Conservation (phyloP, 192 early-diverging fungal species). For the Backusella mclennaniae region DNA sequence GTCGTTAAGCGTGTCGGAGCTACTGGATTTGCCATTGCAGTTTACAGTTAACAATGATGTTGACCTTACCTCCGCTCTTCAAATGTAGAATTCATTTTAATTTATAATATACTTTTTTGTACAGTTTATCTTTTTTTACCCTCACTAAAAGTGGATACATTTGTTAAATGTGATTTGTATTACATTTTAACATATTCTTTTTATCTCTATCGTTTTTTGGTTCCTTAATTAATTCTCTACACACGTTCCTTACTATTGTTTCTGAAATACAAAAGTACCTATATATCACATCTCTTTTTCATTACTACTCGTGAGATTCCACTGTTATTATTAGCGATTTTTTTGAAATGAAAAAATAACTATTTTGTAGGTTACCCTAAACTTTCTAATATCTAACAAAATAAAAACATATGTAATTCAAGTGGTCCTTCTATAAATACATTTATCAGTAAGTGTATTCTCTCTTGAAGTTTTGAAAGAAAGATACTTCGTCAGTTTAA, state of each 20-base stretch:
- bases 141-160: neutral
- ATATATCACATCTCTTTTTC: no score
- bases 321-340: no score
- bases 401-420: neutral
- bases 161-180: neutral
- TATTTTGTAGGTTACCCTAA: no score
- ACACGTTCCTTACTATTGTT: neutral
- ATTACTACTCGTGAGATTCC: no score
- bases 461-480: neutral
- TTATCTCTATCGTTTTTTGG: neutral
- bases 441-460: neutral
- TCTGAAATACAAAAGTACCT: neutral
- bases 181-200: neutral
- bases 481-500: neutral
- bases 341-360: no score
- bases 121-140: neutral
- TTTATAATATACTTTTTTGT: neutral
- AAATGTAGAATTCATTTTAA: slow-evolving; percentile 2
- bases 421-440: neutral
- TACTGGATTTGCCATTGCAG: neutral
- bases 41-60: neutral
- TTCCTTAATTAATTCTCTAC: neutral
- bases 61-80: neutral
- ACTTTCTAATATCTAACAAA: neutral
- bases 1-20: neutral